Evolutionary conservation across 2,329 filamentous ascomycete species (phyloP).

Genomic region (Diaporthe nobilis): DNA sequence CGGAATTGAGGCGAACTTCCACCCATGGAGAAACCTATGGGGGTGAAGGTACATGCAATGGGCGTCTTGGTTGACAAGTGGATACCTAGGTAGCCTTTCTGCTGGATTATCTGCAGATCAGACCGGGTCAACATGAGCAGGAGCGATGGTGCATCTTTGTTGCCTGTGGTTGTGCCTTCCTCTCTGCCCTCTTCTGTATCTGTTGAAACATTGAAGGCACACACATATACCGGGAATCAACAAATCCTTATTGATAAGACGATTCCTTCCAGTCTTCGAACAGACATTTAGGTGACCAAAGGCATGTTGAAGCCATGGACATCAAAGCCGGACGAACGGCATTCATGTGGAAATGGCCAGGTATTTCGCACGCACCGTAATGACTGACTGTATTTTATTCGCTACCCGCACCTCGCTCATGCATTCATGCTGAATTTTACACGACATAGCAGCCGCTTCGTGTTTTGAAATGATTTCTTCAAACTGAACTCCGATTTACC

Average conservation of each 20-base stretch:
- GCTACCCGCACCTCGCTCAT: constrained; percentile 14
- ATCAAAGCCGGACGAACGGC: background rate
- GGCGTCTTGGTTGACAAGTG: background rate
- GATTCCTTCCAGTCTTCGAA: background rate
- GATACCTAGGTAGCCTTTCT: background rate
- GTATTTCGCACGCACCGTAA: background rate
- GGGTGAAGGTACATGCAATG: background rate
- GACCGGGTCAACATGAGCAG: background rate
- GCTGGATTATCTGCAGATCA: too few species aligned
- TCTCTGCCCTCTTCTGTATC: too few species aligned
- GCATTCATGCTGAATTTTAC: background rate
- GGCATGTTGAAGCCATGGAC: too few species aligned
- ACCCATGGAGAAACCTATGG: background rate
- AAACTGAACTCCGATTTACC: background rate
- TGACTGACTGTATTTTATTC: constrained; percentile 21
- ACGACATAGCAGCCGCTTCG: background rate
- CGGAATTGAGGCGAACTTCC: too few species aligned
- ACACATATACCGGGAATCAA: background rate
- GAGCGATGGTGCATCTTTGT: background rate
- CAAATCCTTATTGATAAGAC: background rate
- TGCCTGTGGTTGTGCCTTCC: too few species aligned
- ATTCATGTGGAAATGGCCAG: background rate
- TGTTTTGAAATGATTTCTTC: background rate
- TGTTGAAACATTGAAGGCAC: too few species aligned
- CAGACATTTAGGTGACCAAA: background rate